Evolutionary conservation across 2,329 filamentous ascomycete species (phyloP), one percentile per base, ranked within the genome.

Genomic region (Xylariaceae sp.): DNA sequence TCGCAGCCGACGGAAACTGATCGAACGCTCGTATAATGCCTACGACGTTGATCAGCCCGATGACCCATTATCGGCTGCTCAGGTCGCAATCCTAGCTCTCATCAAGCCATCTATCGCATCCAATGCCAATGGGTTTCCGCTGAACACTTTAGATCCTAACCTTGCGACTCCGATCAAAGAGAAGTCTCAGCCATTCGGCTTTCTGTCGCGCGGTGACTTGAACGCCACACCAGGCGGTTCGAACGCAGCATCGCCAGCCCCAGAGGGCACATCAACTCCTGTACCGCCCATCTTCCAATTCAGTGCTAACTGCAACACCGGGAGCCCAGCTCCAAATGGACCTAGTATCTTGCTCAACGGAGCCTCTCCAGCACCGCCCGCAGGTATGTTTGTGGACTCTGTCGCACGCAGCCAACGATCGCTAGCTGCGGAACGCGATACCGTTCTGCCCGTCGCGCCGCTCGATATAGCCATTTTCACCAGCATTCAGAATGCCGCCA

Each of bases 391-490:
- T 55, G 73, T 78, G 8, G 81, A 84, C 68, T 49, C 75, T 69
- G 59, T 76, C 66, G 62, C 80, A 71, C 71, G 83, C 68, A 76
- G 71, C 16, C 51, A 54, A 15, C 55, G 55, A 15, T 70, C 71
- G 8, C 70, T 88, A 9, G 87, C 86, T 8, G 77, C 79, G 21
- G 85, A 89, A 66, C 85, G 89, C 44, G 92, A 97, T 67, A 80
- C 84, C 39, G 86, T 94, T 32, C 80, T 96, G 3, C 92, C 94
- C 0, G 73, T 91, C 12, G 88, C 89, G 53, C 85, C 92, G 0
- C 82, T 99, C 22, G 92, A 97, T 69, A 81, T 86, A 57, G 92
- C 94, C 5, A 95, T 99, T 64, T 80, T 96, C 56, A 91, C 88
- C 15, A 92, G 86, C 46, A 95, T 97, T 65, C 81, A 88, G 45